A percentile compares a stretch with the other conserved stretches of the same genome.
These are phyloP conservation scores for Trichoderma aggressivum DNA, from an alignment of 2,329 filamentous ascomycete genomes.

Conservation along the genomic window DNA sequence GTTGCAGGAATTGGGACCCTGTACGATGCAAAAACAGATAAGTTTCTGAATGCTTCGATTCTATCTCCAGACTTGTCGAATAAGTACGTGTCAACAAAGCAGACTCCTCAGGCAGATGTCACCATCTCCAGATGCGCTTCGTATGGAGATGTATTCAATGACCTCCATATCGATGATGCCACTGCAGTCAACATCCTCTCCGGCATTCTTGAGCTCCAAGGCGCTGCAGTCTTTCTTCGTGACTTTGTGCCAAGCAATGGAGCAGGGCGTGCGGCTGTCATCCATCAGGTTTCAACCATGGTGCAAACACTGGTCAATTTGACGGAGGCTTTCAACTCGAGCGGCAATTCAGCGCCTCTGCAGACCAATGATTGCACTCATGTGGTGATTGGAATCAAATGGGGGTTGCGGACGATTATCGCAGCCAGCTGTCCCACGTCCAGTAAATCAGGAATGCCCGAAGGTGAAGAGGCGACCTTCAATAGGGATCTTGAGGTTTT, in stretches of 20 bases:
- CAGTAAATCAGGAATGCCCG: fast-evolving
- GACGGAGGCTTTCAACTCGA: background rate
- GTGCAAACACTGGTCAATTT: background rate
- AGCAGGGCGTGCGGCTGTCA: background rate
- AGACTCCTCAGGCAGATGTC: background rate
- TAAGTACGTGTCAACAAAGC: background rate
- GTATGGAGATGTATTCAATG: background rate
- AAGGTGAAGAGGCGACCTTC: background rate
- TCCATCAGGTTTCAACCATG: background rate
- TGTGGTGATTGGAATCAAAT: slow-evolving; percentile 19
- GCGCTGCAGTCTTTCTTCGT: slow-evolving; percentile 17
- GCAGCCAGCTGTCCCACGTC: background rate
- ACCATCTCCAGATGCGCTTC: background rate
- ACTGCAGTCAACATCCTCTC: slow-evolving; percentile 20
- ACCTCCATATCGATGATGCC: slow-evolving; percentile 5
- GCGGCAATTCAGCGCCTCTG: background rate
- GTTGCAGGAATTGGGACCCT: slow-evolving; percentile 19
- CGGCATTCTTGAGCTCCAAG: background rate
- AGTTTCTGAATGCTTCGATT: slow-evolving; percentile 17
- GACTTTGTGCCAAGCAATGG: background rate
- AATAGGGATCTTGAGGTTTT: slow-evolving; percentile 10
- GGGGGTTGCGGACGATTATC: slow-evolving; percentile 20
- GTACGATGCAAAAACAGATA: slow-evolving; percentile 21
- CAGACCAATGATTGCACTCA: slow-evolving; percentile 3
- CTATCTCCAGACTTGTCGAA: background rate